Evolutionary conservation across 1,139 yeast species (phyloP).

Genomic region (Taphrina flavorubra): DNA sequence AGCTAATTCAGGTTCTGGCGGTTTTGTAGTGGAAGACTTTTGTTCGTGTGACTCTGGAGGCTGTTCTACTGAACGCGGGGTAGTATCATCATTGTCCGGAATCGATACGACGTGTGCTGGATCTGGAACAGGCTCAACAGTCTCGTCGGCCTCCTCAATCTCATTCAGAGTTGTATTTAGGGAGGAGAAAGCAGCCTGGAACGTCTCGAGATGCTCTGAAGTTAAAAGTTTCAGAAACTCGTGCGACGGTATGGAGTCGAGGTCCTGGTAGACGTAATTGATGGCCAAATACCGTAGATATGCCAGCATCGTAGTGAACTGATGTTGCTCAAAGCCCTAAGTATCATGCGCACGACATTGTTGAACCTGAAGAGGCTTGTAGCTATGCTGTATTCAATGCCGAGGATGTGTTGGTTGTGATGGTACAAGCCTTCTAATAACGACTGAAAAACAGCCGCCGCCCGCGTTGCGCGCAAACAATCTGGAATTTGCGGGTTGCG

Average conservation of each 20-base stretch:
- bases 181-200: conserved; percentile 27
- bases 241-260: conserved; percentile 21
- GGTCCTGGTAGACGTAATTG: conserved; percentile 22
- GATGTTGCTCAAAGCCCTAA: neutral
- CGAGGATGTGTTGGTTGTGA: conserved; percentile 3
- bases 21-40: neutral
- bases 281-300: conserved; percentile 12
- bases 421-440: neutral
- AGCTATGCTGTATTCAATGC: neutral
- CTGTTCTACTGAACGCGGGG: neutral
- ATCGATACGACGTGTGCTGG: neutral
- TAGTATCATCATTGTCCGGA: neutral
- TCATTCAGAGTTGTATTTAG: conserved; percentile 11
- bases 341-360: neutral
- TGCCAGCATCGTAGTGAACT: conserved; percentile 10
- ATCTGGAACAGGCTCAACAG: neutral
- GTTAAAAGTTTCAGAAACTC: conserved; percentile 22
- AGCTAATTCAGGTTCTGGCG: neutral
- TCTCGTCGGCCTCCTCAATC: conserved; percentile 19
- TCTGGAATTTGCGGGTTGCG: conserved; percentile 6
- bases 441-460: neutral
- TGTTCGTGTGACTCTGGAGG: neutral
- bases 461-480: neutral
- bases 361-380: neutral
- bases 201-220: conserved; percentile 37